Conservation (phyloP, 306 rosid species). For the Glycine soja region DNA sequence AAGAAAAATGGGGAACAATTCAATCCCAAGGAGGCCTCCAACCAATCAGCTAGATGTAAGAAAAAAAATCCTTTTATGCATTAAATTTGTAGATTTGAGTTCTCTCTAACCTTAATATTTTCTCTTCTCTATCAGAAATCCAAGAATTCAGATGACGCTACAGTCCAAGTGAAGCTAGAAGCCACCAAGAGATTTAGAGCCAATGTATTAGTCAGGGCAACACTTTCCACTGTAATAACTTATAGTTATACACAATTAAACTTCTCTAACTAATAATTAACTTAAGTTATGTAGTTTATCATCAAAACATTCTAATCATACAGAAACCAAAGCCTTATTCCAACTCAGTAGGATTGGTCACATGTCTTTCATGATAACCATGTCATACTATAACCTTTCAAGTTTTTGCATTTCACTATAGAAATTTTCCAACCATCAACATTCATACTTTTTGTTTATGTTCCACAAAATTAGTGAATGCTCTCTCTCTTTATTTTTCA, state of each 20-base stretch:
- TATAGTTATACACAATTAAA: not conserved
- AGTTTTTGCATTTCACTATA: not conserved
- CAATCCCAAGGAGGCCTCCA: constrained; percentile 61
- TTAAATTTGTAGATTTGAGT: constrained; percentile 5
- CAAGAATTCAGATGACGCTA: constrained; percentile 66
- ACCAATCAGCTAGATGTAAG: constrained; percentile 67
- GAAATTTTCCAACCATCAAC: not conserved
- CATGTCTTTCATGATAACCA: no score
- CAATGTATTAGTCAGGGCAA: not conserved
- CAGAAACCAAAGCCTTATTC: not conserved
- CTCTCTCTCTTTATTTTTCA: no score
- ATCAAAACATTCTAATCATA: not conserved
- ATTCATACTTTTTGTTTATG: not conserved
- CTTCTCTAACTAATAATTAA: not conserved
- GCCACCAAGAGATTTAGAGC: constrained; percentile 72
- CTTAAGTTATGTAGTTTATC: not conserved
- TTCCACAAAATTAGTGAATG: not conserved
- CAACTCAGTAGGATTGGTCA: not conserved
- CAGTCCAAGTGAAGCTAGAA: constrained; percentile 79
- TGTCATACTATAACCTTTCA: not conserved
- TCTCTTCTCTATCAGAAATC: constrained; percentile 51
- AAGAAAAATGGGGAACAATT: constrained; percentile 48
- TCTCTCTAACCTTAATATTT: constrained; percentile 42
- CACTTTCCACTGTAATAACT: not conserved
- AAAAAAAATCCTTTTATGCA: not conserved